These are phyloP conservation scores for Candida yuanshanica DNA, from an alignment of 805 yeast species.

Conservation along the genomic window DNA sequence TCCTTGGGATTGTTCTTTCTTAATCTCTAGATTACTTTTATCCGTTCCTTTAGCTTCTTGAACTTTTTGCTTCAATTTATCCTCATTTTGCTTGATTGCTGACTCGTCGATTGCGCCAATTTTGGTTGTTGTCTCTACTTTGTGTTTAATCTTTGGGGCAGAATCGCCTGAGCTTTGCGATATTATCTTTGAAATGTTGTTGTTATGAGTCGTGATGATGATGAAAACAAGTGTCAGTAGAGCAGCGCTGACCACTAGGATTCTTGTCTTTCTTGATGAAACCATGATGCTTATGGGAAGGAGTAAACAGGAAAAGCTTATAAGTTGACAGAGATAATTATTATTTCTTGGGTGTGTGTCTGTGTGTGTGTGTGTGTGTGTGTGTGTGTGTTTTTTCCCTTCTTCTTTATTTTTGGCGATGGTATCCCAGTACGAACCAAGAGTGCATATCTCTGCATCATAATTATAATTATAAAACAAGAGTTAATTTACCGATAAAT, in stretches of 20 bases:
- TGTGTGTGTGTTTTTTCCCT: no score
- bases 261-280: conserved; percentile 33
- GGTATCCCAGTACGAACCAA: no score
- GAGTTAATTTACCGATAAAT: no score
- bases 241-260: conserved; percentile 36
- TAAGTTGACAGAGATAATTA: no score
- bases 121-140: conserved; percentile 13
- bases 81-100: conserved; percentile 35
- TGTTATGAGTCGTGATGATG: conserved; percentile 26
- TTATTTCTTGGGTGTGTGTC: no score
- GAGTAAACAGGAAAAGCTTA: no score
- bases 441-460: no score
- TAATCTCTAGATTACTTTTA: background rate
- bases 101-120: conserved; percentile 35
- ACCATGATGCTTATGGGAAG: no score
- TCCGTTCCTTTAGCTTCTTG: conserved; percentile 8
- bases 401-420: no score
- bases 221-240: conserved; percentile 32
- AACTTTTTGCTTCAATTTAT: conserved; percentile 18
- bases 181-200: conserved; percentile 2
- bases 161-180: background rate
- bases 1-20: conserved; percentile 6
- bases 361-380: no score
- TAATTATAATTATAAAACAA: no score
- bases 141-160: conserved; percentile 1